These are phyloP conservation scores for Brasenia schreberi DNA, from an alignment of 164 flowering plant genomes.

Conservation along the genomic window DNA sequence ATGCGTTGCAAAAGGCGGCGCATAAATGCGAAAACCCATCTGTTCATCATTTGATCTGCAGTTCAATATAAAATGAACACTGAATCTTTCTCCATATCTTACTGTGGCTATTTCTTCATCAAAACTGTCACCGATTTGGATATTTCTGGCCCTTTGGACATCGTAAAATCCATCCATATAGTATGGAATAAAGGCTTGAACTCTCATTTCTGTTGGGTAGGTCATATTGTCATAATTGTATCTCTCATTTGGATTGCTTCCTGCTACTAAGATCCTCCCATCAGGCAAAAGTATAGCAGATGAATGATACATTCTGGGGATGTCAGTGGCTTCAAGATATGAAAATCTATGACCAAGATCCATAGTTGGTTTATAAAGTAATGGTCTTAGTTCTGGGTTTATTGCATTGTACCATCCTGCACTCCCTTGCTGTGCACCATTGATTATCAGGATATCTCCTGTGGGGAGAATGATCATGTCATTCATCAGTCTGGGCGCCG, in stretches of 20 bases:
- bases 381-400: slow-evolving; percentile 32
- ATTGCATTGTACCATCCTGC: slow-evolving; percentile 45
- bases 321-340: slow-evolving; percentile 22
- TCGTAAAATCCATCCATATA: slow-evolving; percentile 29
- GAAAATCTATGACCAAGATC: slow-evolving; percentile 26
- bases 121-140: slow-evolving; percentile 15
- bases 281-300: slow-evolving; percentile 53
- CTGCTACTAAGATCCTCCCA: slow-evolving; percentile 59
- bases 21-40: slow-evolving; percentile 31
- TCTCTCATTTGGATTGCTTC: slow-evolving; percentile 43
- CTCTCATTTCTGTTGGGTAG: slow-evolving; percentile 52
- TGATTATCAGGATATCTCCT: slow-evolving; percentile 44
- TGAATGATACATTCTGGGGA: slow-evolving; percentile 66
- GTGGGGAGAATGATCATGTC: slow-evolving; percentile 65
- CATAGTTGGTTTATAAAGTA: slow-evolving; percentile 38
- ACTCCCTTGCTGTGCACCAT: slow-evolving; percentile 43
- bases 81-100: slow-evolving; percentile 31
- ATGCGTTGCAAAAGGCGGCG: slow-evolving; percentile 61
- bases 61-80: slow-evolving; percentile 22
- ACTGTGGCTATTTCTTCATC: slow-evolving; percentile 3
- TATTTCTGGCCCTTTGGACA: slow-evolving; percentile 22
- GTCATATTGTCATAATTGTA: slow-evolving; percentile 32
- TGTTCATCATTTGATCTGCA: slow-evolving; percentile 11
- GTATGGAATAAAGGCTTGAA: slow-evolving; percentile 41
- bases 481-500: slow-evolving; percentile 35